Base-by-base conservation (phyloP, 129 eudicot species). In the Chrysanthemum makinoi region DNA sequence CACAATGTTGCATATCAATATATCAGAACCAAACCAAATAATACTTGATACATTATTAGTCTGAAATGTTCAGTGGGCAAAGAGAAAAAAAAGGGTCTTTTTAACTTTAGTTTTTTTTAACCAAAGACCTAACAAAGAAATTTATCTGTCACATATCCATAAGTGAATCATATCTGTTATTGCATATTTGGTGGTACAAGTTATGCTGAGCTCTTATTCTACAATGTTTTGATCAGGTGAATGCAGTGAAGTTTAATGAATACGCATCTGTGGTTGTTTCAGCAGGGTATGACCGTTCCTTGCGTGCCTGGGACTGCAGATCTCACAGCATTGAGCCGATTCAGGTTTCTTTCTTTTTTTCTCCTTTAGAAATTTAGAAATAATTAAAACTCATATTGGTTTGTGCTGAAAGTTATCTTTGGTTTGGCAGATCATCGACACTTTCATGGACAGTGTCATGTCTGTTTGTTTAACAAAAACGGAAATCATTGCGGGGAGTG, bases 401-500 rank as follows among this genome's bases (percentile, higher is more conserved):
- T 10, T 63, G 17, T 65, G 60, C 24, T 64, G 47, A 76, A 33
- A 9, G 55, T 72, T 72, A 5, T 22, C 33, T n/a, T 72, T 75
- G 50, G 33, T 62, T 44, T 56, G n/a, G 77, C 96, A 94, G 98
- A 89, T 87, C 75, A 87, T 94, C 18, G 90, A 87, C 76, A 85
- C 90, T 20, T 94, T 94, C 78, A 66, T 73, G 22, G 98, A 94
- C 72, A 94, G 98, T 80, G 98, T 94, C 39, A 94, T 94, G 98
- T 94, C 98, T 49, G 86, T 94, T 66, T 83, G 96, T 74, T 79
- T 94, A 72, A 87, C 98, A 30, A 87, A 86, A 71, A 87, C 90
- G 63, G 96, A 94, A 80, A 87, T 94, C 65, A 94, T 94, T 80
- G 98, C 98, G 39, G 98, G 97, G 84, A 94, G 98, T 82, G 98